Percentiles rank a stretch among this genome's conserved stretches.
Evolutionary conservation across 169 alveolate species (phyloP).

Genomic region (Perkinsus marinus): DNA sequence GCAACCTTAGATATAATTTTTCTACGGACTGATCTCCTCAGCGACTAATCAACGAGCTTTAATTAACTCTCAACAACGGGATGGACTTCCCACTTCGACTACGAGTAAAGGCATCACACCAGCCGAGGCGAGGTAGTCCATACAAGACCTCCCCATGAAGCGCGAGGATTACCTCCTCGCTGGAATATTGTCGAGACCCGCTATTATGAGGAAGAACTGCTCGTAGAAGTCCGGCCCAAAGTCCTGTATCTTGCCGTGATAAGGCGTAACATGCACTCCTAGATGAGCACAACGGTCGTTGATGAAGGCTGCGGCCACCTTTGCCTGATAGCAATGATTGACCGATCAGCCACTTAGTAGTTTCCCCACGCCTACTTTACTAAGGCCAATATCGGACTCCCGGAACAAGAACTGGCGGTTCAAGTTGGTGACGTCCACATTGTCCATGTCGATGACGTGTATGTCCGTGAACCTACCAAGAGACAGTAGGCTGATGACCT

Average conservation of each 20-base stretch:
- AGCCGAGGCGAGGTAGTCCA: no score
- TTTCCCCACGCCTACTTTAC: background rate
- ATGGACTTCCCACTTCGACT: no score
- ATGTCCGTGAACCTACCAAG: conserved; percentile 2
- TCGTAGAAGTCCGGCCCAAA: conserved; percentile 55
- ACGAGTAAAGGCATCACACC: no score
- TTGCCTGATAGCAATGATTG: background rate
- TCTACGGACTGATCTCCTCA: no score
- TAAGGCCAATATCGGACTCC: conserved; percentile 22
- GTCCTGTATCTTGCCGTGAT: conserved; percentile 29
- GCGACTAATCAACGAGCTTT: no score
- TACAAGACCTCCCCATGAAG: no score
- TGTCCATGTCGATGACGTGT: conserved; percentile 69
- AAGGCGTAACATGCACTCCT: background rate
- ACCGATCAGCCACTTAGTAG: no score
- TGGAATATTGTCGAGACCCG: conserved; percentile 76
- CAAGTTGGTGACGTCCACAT: conserved; percentile 82
- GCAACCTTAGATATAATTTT: no score
- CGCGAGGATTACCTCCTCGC: conserved; percentile 47
- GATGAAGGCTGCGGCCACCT: background rate
- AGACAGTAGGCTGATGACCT: conserved; percentile 61
- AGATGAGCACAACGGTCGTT: background rate
- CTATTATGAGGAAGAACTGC: conserved; percentile 59
- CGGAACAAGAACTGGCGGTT: conserved; percentile 87
- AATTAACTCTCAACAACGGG: no score